These are phyloP conservation scores for Mycena rebaudengoi DNA, from an alignment of 768 basidiomycete genomes.

Conservation along the genomic window DNA sequence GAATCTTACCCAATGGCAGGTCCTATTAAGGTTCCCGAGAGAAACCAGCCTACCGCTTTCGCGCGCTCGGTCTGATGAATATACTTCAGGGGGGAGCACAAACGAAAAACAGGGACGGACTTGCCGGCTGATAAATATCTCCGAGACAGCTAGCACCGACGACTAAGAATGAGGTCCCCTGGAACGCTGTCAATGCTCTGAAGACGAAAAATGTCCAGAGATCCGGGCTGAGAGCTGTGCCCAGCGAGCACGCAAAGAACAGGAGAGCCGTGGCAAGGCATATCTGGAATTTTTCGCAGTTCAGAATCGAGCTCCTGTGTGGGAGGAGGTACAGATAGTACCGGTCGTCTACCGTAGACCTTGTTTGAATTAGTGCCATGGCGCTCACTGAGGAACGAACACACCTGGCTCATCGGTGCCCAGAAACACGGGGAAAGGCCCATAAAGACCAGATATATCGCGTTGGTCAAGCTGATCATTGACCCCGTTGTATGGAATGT, in stretches of 20 bases:
- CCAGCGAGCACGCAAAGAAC: conserved; percentile 25
- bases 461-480: conserved; percentile 23
- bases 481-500: conserved; percentile 23
- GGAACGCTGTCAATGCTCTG: conserved; percentile 27
- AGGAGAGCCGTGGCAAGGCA: conserved; percentile 21
- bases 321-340: conserved; percentile 6
- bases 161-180: conserved; percentile 26
- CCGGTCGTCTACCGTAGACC: conserved; percentile 30
- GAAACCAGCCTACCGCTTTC: conserved; percentile 26
- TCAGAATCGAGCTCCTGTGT: background rate
- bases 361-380: background rate
- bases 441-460: conserved; percentile 27
- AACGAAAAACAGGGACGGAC: too few species aligned
- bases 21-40: conserved; percentile 25
- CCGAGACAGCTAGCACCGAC: conserved; percentile 25
- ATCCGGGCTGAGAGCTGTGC: conserved; percentile 27
- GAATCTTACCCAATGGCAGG: conserved; percentile 23
- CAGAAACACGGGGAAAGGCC: conserved; percentile 26
- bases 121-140: conserved; percentile 26
- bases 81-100: background rate
- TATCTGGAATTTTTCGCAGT: conserved; percentile 11
- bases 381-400: background rate
- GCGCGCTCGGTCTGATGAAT: conserved; percentile 18
- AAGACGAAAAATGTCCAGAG: conserved; percentile 26
- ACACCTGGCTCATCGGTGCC: conserved; percentile 26